Conservation (phyloP, 805 yeast genomes). For the Candida schatavii region DNA sequence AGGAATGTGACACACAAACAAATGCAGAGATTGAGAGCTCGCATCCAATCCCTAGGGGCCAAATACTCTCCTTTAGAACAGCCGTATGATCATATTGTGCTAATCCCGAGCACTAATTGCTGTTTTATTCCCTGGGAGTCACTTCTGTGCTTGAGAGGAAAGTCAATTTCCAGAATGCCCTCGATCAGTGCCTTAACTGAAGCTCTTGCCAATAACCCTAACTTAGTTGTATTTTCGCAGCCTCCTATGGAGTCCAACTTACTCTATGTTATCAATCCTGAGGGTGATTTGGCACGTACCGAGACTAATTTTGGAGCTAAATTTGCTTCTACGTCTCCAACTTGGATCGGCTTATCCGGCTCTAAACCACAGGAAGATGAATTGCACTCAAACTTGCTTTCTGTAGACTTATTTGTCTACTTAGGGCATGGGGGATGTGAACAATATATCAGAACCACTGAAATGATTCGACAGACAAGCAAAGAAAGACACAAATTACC, state of each 20-base stretch:
- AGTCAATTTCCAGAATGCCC: slow-evolving; percentile 74
- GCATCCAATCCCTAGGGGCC: too few relatives aligned
- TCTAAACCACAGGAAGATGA: slow-evolving; percentile 54
- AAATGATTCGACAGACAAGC: slow-evolving; percentile 30
- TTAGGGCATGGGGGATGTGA: slow-evolving; percentile 98
- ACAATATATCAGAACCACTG: slow-evolving; percentile 60
- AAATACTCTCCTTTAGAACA: too few relatives aligned
- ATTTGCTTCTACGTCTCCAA: slow-evolving; percentile 28
- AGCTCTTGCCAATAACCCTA: not conserved
- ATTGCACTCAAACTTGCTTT: slow-evolving; percentile 41
- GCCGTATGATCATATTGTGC: slow-evolving; percentile 57
- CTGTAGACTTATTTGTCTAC: slow-evolving; percentile 57
- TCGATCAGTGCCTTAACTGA: slow-evolving; percentile 33
- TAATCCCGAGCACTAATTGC: slow-evolving; percentile 66
- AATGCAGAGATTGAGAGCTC: too few relatives aligned
- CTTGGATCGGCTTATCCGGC: slow-evolving; percentile 58
- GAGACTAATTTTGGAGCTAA: slow-evolving; percentile 51
- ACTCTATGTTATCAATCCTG: slow-evolving; percentile 76
- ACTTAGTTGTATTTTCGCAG: slow-evolving; percentile 3
- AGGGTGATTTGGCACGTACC: slow-evolving; percentile 69
- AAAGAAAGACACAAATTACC: slow-evolving; percentile 36
- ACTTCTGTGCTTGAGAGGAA: slow-evolving; percentile 48
- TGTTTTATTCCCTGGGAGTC: slow-evolving; percentile 91
- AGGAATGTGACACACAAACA: too few relatives aligned
- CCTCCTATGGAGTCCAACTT: slow-evolving; percentile 5